Evolutionary conservation across 1,139 yeast species (phyloP), one percentile per base, ranked within the genome.

Genomic region (Yamadazyma sp.): DNA sequence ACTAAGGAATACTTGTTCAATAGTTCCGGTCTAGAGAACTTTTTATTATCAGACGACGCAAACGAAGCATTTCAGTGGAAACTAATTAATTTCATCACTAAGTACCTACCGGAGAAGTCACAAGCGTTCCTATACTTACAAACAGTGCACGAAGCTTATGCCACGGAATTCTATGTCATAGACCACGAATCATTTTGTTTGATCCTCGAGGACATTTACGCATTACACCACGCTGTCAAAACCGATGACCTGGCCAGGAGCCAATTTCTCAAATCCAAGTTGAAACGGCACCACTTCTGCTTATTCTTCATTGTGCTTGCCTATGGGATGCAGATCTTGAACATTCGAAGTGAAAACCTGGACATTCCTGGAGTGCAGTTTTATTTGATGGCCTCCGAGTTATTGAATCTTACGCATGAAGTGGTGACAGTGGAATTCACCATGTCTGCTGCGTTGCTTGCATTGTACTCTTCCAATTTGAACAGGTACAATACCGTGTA

Each of bases 401-500:
- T 75, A 26, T 70, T 75, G 43, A 63, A 64, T 16, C 52, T 64
- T 29, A 62, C 70, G 20, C 63, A 64, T 42, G 79, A 75, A 49
- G 62, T 61, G 34, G 66, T 74, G 6, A 61, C 62, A 17, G 44
- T 66, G 23, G 61, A 61, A 7, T 64, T 64, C 46, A 68, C 76
- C 36, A 79, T 75, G 51, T 62, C 73, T n/a, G 66, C 75, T 5
- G 51, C 73, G 10, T 45, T 75, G 11, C 53, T 76, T 33, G 81
- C 75, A 0, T 61, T 75, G 31, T 76, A 64, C 46, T 66, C 75
- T 6, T 76, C 76, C 33, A 75, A 76, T 41, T 56, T 75, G 34
- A 70, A 72, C 45, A 58, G 79, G 29, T 71, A 73, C 39, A 73
- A 74, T 40, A 64, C 77, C 0, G 75, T 73, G n/a, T 74, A 69